Percentiles rank a stretch among this genome's conserved stretches.
These are phyloP conservation scores for Parietaria judaica DNA, from an alignment of 306 rosid genomes.

Conservation along the genomic window DNA sequence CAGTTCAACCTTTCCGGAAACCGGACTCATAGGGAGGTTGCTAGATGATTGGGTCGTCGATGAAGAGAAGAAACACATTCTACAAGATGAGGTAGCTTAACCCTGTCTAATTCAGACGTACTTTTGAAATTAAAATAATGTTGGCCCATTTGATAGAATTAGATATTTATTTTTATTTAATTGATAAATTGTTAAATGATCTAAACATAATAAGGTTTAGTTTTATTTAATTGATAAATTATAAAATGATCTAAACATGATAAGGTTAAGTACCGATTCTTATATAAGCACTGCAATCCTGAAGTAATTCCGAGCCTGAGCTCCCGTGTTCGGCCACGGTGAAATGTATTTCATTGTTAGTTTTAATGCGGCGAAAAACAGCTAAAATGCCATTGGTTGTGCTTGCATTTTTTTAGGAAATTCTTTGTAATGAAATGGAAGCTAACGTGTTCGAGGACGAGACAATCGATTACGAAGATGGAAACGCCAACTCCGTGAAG, in stretches of 20 bases:
- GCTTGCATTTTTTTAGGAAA: conserved; percentile 39
- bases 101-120: neutral
- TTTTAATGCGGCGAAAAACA: neutral
- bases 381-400: neutral
- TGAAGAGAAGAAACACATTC: conserved; percentile 34
- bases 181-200: neutral
- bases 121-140: neutral
- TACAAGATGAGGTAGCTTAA: conserved; percentile 54
- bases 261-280: no score
- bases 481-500: conserved; percentile 34
- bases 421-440: conserved; percentile 45
- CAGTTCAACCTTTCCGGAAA: conserved; percentile 45
- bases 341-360: neutral
- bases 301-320: no score
- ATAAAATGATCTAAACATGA: neutral
- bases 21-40: conserved; percentile 38
- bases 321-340: no score
- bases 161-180: no score
- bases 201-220: neutral
- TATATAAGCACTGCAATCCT: no score
- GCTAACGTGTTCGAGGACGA: conserved; percentile 56
- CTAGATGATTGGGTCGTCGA: conserved; percentile 75
- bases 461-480: conserved; percentile 59
- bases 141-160: neutral
- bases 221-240: no score